Percentiles rank a stretch among this genome's conserved stretches.
phyloP scores from a whole-genome alignment of 2,329 filamentous ascomycete species.

The Ceratocystis eucalypticola region DNA sequence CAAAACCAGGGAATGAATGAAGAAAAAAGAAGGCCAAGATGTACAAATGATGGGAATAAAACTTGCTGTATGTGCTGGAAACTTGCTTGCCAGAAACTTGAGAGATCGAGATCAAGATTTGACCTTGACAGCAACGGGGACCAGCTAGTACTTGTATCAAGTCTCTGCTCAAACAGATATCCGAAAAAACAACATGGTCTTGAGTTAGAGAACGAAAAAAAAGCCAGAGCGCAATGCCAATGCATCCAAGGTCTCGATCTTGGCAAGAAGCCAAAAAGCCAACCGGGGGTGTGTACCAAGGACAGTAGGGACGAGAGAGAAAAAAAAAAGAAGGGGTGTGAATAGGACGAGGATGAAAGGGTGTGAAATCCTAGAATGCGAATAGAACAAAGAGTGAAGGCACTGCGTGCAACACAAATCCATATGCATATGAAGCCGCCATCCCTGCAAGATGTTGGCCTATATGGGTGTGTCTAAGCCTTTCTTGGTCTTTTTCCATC shows the following conservation, averaged over 20 bases:
- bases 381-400: background rate
- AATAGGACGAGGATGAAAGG: background rate
- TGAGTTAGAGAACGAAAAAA: background rate
- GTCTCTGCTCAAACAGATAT: background rate
- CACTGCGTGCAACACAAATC: background rate
- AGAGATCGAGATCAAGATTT: slow-evolving; percentile 4
- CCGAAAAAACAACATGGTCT: background rate
- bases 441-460: background rate
- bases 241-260: background rate
- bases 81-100: slow-evolving; percentile 9
- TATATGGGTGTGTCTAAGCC: background rate
- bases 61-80: background rate
- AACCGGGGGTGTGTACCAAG: background rate
- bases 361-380: background rate
- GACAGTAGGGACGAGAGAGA: no score
- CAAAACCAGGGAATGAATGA: slow-evolving; percentile 6
- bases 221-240: background rate
- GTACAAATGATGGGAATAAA: slow-evolving; percentile 5
- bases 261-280: background rate
- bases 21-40: background rate
- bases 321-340: background rate
- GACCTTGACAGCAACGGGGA: background rate
- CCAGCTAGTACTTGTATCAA: slow-evolving; percentile 5
- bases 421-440: background rate
- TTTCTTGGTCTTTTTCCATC: background rate